Conservation (phyloP, 306 rosid genomes). For the Carpinus fangiana region DNA sequence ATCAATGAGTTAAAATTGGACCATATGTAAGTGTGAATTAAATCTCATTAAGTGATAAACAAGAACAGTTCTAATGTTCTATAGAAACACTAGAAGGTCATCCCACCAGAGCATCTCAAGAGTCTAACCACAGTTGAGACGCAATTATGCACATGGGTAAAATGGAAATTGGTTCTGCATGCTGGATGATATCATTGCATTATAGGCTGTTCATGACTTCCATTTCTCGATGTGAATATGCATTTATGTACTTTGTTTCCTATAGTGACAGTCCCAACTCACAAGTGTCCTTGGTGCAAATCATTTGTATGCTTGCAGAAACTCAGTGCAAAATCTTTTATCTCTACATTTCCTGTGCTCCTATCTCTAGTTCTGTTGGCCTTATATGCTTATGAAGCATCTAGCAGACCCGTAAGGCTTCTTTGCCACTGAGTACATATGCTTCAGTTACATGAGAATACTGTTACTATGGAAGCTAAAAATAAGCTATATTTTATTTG, state of each 20-base stretch:
- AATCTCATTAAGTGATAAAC: background rate
- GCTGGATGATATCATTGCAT: background rate
- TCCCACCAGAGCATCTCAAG: background rate
- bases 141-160: conserved; percentile 3
- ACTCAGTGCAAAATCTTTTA: background rate
- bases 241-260: background rate
- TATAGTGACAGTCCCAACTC: conserved; percentile 5
- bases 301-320: background rate
- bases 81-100: background rate
- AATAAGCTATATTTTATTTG: background rate
- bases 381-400: background rate
- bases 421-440: background rate
- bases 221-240: background rate
- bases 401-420: background rate
- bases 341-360: background rate
- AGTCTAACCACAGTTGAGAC: background rate
- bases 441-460: background rate
- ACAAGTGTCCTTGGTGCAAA: background rate
- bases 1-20: conserved; percentile 24
- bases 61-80: background rate
- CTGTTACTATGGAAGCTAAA: background rate
- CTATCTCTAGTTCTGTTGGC: background rate
- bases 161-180: conserved; percentile 4
- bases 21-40: background rate
- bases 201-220: background rate